Base-by-base conservation (phyloP, 139 green algal species). In the Chlorella sp. region DNA sequence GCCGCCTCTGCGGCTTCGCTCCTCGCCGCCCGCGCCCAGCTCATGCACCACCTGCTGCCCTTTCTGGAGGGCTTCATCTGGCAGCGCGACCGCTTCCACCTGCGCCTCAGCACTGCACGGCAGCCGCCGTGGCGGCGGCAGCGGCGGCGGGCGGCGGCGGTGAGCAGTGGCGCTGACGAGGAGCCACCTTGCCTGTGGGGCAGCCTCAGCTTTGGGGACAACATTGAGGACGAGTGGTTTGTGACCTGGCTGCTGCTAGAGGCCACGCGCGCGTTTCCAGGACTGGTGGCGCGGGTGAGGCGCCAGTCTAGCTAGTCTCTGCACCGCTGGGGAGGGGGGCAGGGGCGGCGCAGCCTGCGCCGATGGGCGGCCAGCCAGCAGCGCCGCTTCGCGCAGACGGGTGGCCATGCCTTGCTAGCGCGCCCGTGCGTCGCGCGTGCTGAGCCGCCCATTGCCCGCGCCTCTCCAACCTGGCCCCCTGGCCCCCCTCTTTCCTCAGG, bases 171-270 rank as follows among this genome's bases (percentile, higher is more conserved):
- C 42, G 71, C n/a, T 5, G 51, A 58, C 48, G 21, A 55, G 40
- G 45, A 38, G 65, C 33, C 43, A 14, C 56, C 68, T 8, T 50
- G 77, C 77, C 53, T 97, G 67, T 97, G 90, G 90, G 90, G 91
- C 29, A 41, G 27, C 4, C 43, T 89, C 19, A 48, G 62, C 1
- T 96, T 92, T 81, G 93, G 87, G 0, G 94, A 97, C 76, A 94
- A 90, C 58, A 80, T 97, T 25, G 91, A 96, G 53, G 94, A 98
- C 72, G 94, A 97, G 79, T 98, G 94, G 94, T 90, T 94, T 64
- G 75, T 91, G 25, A 82, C 89, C 23, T 95, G 81, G 82, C 82
- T 97, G 76, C 83, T 97, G 77, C 55, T 84, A 62, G 35, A 89
- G 38, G 46, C 93, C 27, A 94, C 82, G 0, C 31, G 14, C 11